phyloP scores from a whole-genome alignment of 371 early-diverging fungal genomes.

The Mucor irregularis region DNA sequence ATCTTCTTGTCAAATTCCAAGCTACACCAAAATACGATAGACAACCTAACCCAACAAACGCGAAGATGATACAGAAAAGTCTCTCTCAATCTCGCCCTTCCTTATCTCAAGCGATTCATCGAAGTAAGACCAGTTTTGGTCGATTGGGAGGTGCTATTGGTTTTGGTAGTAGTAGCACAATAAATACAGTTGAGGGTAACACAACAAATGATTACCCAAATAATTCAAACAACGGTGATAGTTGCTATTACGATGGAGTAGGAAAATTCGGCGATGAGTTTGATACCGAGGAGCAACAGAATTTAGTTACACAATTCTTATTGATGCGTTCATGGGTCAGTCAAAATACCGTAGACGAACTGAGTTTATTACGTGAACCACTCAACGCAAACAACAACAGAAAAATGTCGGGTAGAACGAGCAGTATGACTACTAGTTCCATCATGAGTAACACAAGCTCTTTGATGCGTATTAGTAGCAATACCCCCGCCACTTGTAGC shows the following conservation, averaged over 20 bases:
- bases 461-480: constrained; percentile 31
- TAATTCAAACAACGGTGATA: background rate
- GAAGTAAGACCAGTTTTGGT: constrained; percentile 53
- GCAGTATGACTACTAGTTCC: constrained; percentile 35
- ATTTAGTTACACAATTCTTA: constrained; percentile 68
- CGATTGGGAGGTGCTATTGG: constrained; percentile 42
- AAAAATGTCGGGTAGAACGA: constrained; percentile 36
- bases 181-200: background rate
- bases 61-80: constrained; percentile 2
- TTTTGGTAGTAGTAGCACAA: constrained; percentile 9
- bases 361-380: constrained; percentile 71
- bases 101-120: constrained; percentile 53
- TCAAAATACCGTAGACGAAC: constrained; percentile 76
- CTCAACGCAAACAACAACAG: background rate
- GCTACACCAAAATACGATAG: constrained; percentile 56
- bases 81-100: constrained; percentile 51
- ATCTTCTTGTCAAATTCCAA: constrained; percentile 55
- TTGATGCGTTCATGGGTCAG: constrained; percentile 59
- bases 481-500: constrained; percentile 22
- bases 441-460: constrained; percentile 32
- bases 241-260: background rate
- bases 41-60: constrained; percentile 23
- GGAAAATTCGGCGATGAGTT: constrained; percentile 33
- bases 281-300: constrained; percentile 42
- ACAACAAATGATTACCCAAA: background rate